Evolutionary conservation across 306 rosid genomes (phyloP).

Genomic region (Casuarina equisetifolia): DNA sequence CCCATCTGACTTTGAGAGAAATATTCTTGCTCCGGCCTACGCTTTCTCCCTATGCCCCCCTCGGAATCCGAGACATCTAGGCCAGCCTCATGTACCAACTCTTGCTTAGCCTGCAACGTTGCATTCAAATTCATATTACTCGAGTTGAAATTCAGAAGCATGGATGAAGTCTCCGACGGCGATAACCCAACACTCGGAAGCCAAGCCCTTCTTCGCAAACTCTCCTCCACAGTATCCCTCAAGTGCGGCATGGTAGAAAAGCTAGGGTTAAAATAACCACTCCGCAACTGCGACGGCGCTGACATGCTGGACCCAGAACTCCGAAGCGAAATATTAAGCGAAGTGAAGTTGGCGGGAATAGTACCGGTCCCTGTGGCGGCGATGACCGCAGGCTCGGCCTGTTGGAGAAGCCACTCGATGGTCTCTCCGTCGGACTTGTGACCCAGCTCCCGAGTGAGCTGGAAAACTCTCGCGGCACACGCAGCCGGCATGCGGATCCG

Average conservation of each 20-base stretch:
- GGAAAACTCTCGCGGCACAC: slow-evolving; percentile 94
- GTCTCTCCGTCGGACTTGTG: slow-evolving; percentile 96
- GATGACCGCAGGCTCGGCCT: slow-evolving; percentile 86
- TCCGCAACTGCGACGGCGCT: slow-evolving; percentile 79
- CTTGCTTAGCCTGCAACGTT: slow-evolving; percentile 50
- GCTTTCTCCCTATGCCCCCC: slow-evolving; percentile 48
- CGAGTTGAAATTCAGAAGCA: slow-evolving; percentile 61
- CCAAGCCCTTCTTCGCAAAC: slow-evolving; percentile 36
- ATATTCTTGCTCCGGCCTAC: slow-evolving; percentile 63
- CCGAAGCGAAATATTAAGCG: slow-evolving; percentile 90
- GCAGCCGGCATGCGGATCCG: slow-evolving; percentile 99
- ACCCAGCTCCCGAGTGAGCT: slow-evolving; percentile 83
- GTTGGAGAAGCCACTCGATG: slow-evolving; percentile 94
- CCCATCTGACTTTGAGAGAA: slow-evolving; percentile 52
- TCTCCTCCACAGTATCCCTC: slow-evolving; percentile 51
- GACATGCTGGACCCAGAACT: slow-evolving; percentile 88
- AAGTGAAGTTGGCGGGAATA: slow-evolving; percentile 88
- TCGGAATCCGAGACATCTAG: slow-evolving; percentile 37
- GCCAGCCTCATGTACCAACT: slow-evolving; percentile 36
- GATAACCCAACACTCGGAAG: slow-evolving; percentile 35
- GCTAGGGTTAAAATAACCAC: slow-evolving; percentile 53
- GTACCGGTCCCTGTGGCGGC: slow-evolving; percentile 97
- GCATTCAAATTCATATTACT: slow-evolving; percentile 38
- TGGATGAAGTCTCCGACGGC: slow-evolving; percentile 44
- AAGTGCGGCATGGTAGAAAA: slow-evolving; percentile 37